phyloP scores from a whole-genome alignment of 2,329 filamentous ascomycete species.

The Lecanosticta acicola region DNA sequence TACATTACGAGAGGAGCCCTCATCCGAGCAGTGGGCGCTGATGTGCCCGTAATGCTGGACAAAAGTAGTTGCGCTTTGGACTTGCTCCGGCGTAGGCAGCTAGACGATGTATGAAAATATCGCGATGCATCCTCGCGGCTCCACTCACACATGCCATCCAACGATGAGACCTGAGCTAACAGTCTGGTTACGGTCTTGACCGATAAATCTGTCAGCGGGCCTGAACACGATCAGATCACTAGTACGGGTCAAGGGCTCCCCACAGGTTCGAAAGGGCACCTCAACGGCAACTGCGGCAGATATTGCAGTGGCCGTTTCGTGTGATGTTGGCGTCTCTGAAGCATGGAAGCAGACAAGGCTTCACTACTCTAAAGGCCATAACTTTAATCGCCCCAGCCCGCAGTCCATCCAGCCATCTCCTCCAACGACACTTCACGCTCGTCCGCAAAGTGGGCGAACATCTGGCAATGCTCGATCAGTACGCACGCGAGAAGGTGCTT shows the following conservation, averaged over 20 bases:
- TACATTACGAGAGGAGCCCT: constrained; percentile 21
- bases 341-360: too few relatives aligned
- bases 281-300: too few relatives aligned
- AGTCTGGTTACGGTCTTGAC: too few relatives aligned
- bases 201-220: too few relatives aligned
- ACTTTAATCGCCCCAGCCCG: constrained; percentile 39
- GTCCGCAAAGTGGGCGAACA: constrained; percentile 55
- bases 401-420: constrained; percentile 68
- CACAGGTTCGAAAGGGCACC: too few relatives aligned
- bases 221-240: too few relatives aligned
- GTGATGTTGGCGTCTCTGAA: too few relatives aligned
- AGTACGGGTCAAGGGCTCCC: too few relatives aligned
- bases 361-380: too few relatives aligned
- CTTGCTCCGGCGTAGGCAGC: not conserved
- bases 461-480: constrained; percentile 60
- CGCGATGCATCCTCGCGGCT: not conserved
- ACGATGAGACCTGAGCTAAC: too few relatives aligned
- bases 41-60: not conserved
- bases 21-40: not conserved
- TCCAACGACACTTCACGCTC: constrained; percentile 52
- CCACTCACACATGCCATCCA: too few relatives aligned
- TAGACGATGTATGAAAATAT: not conserved
- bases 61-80: not conserved
- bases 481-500: constrained; percentile 87
- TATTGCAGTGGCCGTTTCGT: too few relatives aligned